Conservation (phyloP, 179 eudicot species). For the Spinacia oleracea region DNA sequence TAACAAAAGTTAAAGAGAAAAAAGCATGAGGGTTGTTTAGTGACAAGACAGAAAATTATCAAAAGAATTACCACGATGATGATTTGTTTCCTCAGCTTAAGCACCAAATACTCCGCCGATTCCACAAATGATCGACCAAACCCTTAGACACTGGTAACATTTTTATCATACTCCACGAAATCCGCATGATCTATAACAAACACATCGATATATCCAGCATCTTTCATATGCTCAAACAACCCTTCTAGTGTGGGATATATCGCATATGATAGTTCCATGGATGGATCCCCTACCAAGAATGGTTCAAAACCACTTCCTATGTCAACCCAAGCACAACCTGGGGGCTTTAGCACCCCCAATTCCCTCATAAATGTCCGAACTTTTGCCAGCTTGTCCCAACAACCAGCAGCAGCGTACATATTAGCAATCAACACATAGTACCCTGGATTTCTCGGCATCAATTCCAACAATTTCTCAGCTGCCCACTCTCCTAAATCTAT, state of each 20-base stretch:
- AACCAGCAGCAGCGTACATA: conserved; percentile 80
- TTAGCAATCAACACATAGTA: conserved; percentile 83
- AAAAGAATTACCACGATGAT: conserved; percentile 12
- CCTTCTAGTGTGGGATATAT: conserved; percentile 55
- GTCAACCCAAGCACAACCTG: conserved; percentile 85
- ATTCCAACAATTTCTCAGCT: conserved; percentile 67
- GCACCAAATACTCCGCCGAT: conserved; percentile 3
- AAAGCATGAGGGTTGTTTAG: neutral
- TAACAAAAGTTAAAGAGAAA: neutral
- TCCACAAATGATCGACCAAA: conserved; percentile 1
- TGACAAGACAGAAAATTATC: neutral
- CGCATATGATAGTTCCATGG: conserved; percentile 47
- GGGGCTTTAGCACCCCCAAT: conserved; percentile 63
- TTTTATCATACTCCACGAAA: conserved; percentile 11
- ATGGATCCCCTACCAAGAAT: conserved; percentile 60
- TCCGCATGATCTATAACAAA: conserved; percentile 24
- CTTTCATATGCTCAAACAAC: conserved; percentile 65
- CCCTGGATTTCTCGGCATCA: conserved; percentile 67
- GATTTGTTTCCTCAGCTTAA: conserved; percentile 1
- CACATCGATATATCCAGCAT: conserved; percentile 43
- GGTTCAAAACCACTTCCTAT: conserved; percentile 60
- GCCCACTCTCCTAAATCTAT: conserved; percentile 70
- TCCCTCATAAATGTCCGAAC: conserved; percentile 72
- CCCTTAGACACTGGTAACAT: neutral
- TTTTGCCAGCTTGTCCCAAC: conserved; percentile 69